phyloP scores from a whole-genome alignment of 179 eudicot genomes.

The Silene coronaria region DNA sequence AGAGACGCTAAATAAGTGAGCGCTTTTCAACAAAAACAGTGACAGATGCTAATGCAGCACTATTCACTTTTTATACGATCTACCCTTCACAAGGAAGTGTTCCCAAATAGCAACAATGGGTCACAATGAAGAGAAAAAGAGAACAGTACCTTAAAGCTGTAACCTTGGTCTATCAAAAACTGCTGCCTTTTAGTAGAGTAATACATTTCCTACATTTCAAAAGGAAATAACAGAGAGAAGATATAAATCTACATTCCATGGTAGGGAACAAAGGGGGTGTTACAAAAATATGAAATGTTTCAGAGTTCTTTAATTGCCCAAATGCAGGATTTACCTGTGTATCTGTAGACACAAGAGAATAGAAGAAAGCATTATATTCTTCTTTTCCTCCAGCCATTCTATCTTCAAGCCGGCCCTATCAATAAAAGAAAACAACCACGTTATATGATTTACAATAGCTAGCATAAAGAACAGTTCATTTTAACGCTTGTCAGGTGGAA shows the following conservation, averaged over 20 bases:
- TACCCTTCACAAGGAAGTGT: neutral
- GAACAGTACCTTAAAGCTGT: conserved; percentile 79
- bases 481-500: too few species aligned
- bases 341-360: conserved; percentile 95
- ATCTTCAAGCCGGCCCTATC: conserved; percentile 84
- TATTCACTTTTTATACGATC: neutral
- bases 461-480: neutral
- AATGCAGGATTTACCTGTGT: conserved; percentile 57
- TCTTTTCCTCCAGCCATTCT: conserved; percentile 96
- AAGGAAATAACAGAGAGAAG: neutral
- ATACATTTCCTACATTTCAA: conserved; percentile 78
- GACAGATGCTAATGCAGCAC: neutral
- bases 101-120: neutral
- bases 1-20: neutral
- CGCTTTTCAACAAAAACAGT: neutral
- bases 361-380: conserved; percentile 95
- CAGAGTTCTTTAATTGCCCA: neutral
- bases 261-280: neutral
- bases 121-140: neutral
- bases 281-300: neutral
- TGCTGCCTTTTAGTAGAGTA: conserved; percentile 94
- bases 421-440: neutral
- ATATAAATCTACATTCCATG: neutral
- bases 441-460: neutral
- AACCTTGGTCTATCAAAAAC: conserved; percentile 91